Base-by-base conservation (phyloP, 129 eudicot genomes). In the Calendula officinalis region DNA sequence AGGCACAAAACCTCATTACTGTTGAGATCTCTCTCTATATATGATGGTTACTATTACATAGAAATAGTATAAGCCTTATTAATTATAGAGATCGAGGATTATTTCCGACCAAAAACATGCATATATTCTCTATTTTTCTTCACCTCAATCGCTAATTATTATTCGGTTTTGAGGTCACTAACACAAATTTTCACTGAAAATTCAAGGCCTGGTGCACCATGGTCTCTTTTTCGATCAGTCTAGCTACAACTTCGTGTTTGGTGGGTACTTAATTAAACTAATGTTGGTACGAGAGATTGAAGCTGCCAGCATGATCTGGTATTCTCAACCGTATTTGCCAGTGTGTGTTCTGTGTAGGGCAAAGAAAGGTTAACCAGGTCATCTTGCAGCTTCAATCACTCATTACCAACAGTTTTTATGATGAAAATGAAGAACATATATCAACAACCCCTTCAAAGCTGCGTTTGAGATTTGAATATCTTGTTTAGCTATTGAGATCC, bases 251-350 rank as follows among this genome's bases (percentile, higher is more conserved):
- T 22, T 22, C 30, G 30, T 22, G 30, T 22, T 22, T 22, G 30
- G 30, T 22, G 30, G 30, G 30, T 22, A 22, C 30, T 22, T 22
- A 22, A 49, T 15, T 17, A 8, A 33, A 36, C 33, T 52, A 67
- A 56, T 80, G 85, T 81, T 81, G 81, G 82, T 69, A 55, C 73
- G 68, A 81, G 86, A 77, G 82, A 70, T 72, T 81, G 82, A 81
- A 81, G 86, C 86, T 81, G 86, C 86, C 86, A 81, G 86, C 86
- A 81, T 81, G 86, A 81, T 81, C 86, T 81, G 86, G 72, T 68
- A 12, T 27, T 62, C 12, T 50, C 50, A 56, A 57, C 61, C 58
- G 16, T 6, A 15, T 44, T 51, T 7, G 13, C 56, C 48, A 2
- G 0, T 16, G 50, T 62, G 67, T 44, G 30, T 22, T 22, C 1